These are phyloP conservation scores for Aegilops sharonensis DNA, from an alignment of 176 grass and related monocot genomes.

Conservation along the genomic window DNA sequence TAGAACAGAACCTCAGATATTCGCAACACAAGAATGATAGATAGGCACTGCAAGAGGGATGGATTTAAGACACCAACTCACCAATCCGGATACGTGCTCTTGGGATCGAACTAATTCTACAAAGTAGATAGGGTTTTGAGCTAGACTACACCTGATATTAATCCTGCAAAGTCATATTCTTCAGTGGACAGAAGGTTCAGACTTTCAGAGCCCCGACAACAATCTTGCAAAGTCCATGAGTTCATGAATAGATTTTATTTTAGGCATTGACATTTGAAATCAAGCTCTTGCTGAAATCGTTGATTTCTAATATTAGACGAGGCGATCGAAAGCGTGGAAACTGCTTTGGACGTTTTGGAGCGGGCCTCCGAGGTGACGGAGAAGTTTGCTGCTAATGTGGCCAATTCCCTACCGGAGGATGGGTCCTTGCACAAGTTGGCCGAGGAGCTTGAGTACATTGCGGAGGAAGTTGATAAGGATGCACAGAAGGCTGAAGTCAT, in stretches of 20 bases:
- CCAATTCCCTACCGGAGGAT: slow-evolving; percentile 44
- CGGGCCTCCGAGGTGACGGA: slow-evolving; percentile 61
- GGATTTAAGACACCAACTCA: background rate
- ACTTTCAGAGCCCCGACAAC: background rate
- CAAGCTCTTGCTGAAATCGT: background rate
- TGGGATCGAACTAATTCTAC: background rate
- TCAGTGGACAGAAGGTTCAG: background rate
- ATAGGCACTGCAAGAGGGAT: background rate
- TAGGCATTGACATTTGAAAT: background rate
- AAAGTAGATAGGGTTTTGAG: background rate
- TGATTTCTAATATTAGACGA: slow-evolving; percentile 47
- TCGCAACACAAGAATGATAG: background rate
- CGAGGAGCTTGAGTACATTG: slow-evolving; percentile 62
- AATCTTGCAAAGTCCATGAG: background rate
- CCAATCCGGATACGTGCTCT: background rate
- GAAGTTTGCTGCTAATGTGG: slow-evolving; percentile 54
- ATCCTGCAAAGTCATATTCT: background rate
- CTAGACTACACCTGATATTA: background rate
- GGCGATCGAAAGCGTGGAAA: slow-evolving; percentile 42
- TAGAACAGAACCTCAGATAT: background rate
- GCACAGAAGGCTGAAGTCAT: slow-evolving; percentile 64
- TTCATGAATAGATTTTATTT: background rate
- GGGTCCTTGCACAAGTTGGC: slow-evolving; percentile 40
- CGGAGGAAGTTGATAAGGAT: slow-evolving; percentile 66
- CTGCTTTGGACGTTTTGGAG: slow-evolving; percentile 55